Conservation (phyloP, 2,329 filamentous ascomycete genomes). For the Xylariaceae sp. region DNA sequence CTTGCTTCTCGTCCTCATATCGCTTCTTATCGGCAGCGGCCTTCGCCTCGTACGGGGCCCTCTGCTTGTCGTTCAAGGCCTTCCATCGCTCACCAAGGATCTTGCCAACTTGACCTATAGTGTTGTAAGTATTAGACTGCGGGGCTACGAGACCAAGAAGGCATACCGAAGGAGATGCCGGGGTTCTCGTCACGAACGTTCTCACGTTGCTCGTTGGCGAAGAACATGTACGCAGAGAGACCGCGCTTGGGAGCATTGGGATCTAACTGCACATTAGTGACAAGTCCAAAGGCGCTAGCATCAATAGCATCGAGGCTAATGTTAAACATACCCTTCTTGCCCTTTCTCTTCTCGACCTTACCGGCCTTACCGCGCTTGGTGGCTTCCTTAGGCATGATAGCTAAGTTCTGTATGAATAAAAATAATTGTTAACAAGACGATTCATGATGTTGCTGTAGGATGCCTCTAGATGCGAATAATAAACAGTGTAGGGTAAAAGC, state of each 20-base stretch:
- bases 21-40: constrained; percentile 98
- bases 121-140: constrained; percentile 23
- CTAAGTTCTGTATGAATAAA: constrained; percentile 33
- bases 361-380: constrained; percentile 57
- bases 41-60: constrained; percentile 94
- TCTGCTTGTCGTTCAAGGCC: constrained; percentile 91
- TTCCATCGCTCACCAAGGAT: constrained; percentile 99
- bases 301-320: neutral
- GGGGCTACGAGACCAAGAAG: neutral
- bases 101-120: constrained; percentile 90
- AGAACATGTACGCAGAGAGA: constrained; percentile 99
- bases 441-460: neutral
- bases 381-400: constrained; percentile 65
- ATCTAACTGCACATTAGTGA: constrained; percentile 59
- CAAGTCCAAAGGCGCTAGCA: neutral
- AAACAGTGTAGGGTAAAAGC: too few relatives aligned
- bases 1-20: constrained; percentile 97
- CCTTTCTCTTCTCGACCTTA: constrained; percentile 61
- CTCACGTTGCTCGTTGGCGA: constrained; percentile 98
- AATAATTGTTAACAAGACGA: constrained; percentile 6
- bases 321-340: constrained; percentile 63
- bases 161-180: constrained; percentile 89
- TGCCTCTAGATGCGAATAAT: neutral
- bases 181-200: constrained; percentile 98
- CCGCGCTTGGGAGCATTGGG: constrained; percentile 99